phyloP scores from a whole-genome alignment of 805 yeast species.

The Brettanomyces custersianus region DNA sequence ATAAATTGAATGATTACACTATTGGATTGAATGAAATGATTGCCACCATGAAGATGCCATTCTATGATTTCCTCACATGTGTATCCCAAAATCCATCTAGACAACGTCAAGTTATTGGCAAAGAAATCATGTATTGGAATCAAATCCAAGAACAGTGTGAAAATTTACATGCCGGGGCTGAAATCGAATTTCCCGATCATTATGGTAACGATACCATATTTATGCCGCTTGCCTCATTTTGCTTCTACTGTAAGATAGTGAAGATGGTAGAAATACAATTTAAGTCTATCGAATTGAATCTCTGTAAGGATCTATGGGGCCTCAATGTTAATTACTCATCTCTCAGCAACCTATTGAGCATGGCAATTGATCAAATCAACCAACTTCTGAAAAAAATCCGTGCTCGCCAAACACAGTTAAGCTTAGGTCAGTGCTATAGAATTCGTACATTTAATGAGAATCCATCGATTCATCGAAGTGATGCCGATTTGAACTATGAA shows the following conservation, averaged over 20 bases:
- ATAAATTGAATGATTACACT: conserved; percentile 8
- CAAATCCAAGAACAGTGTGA: conserved; percentile 72
- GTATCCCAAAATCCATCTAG: conserved; percentile 66
- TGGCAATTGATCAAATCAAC: conserved; percentile 14
- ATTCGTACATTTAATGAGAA: no score
- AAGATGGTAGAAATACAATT: conserved; percentile 67
- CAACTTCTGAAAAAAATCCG: conserved; percentile 13
- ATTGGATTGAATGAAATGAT: conserved; percentile 25
- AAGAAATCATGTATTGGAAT: conserved; percentile 59
- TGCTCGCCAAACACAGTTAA: conserved; percentile 13
- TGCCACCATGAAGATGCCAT: conserved; percentile 38
- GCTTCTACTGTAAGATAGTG: conserved; percentile 54
- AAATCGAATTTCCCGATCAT: conserved; percentile 17
- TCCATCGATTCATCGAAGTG: no score
- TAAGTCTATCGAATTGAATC: conserved; percentile 66
- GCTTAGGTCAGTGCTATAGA: conserved; percentile 14
- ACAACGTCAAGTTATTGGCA: conserved; percentile 66
- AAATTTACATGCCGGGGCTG: conserved; percentile 40
- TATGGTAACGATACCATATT: conserved; percentile 28
- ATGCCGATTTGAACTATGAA: conserved; percentile 13
- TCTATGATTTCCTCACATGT: conserved; percentile 34
- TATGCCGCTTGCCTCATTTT: conserved; percentile 64
- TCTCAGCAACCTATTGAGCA: conserved; percentile 24
- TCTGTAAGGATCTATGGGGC: conserved; percentile 63
- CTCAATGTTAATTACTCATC: conserved; percentile 61